Evolutionary conservation across 306 rosid genomes (phyloP).

Genomic region (Prunus mira): DNA sequence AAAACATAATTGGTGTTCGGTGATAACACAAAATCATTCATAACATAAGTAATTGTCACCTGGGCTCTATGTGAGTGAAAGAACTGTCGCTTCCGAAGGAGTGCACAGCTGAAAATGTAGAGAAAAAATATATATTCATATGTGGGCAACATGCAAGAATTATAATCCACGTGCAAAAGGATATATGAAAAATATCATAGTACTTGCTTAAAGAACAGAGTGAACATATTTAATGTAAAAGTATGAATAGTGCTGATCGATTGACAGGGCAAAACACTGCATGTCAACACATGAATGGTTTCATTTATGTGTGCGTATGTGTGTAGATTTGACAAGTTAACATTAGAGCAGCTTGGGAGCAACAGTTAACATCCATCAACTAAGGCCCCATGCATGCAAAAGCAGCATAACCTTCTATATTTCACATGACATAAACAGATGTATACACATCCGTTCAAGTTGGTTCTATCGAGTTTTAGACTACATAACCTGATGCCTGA

Average conservation of each 20-base stretch:
- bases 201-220: background rate
- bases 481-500: background rate
- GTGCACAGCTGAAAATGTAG: conserved; percentile 52
- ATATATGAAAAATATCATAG: background rate
- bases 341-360: background rate
- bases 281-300: background rate
- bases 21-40: background rate
- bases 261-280: background rate
- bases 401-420: background rate
- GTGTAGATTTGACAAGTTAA: background rate
- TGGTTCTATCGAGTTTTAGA: background rate
- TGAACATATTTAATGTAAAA: background rate
- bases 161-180: conserved; percentile 14
- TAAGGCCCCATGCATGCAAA: background rate
- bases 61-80: conserved; percentile 81
- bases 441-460: background rate
- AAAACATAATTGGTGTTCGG: background rate
- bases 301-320: background rate
- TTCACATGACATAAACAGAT: background rate
- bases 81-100: conserved; percentile 58
- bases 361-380: background rate
- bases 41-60: conserved; percentile 43
- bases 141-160: conserved; percentile 8
- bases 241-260: background rate
- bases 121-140: conserved; percentile 18